These are phyloP conservation scores for Gossypium ekmanianum DNA, from an alignment of 345 rosid species.

Conservation along the genomic window DNA sequence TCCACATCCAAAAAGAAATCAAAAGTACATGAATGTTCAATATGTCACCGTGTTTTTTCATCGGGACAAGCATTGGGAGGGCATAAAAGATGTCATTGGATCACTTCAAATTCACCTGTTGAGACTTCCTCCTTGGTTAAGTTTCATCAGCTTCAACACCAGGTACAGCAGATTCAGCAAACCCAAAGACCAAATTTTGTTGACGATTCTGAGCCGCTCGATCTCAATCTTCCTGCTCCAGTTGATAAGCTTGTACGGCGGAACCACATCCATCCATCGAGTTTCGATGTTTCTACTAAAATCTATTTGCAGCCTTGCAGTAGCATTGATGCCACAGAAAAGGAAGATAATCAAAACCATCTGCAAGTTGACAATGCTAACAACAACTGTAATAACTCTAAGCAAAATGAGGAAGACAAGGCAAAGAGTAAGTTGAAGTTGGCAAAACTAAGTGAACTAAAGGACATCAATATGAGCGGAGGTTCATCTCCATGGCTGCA, in stretches of 20 bases:
- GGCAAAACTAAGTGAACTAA: conserved; percentile 59
- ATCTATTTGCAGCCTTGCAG: conserved; percentile 45
- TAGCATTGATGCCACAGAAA: conserved; percentile 24
- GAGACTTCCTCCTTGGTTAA: conserved; percentile 47
- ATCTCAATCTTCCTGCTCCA: conserved; percentile 64
- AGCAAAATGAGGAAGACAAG: conserved; percentile 48
- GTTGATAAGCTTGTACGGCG: conserved; percentile 17
- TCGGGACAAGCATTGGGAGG: conserved; percentile 98
- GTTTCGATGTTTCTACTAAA: conserved; percentile 32
- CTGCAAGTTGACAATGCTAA: conserved; percentile 18
- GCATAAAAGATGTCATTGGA: conserved; percentile 97
- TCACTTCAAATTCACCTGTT: conserved; percentile 62
- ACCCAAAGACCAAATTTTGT: conserved; percentile 35
- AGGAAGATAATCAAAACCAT: conserved; percentile 8
- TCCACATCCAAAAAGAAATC: conserved; percentile 57
- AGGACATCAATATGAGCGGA: conserved; percentile 43
- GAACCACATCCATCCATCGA: conserved; percentile 15
- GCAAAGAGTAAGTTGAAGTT: conserved; percentile 59
- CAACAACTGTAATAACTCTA: conserved; percentile 15
- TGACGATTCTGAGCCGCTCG: conserved; percentile 41
- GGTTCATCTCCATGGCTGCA: conserved; percentile 73
- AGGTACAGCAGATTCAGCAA: conserved; percentile 46
- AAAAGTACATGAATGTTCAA: conserved; percentile 87
- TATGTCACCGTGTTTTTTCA: conserved; percentile 83
- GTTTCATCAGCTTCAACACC: conserved; percentile 51